These are phyloP conservation scores for Lactarius tabidus DNA, from an alignment of 768 basidiomycete species.

Conservation along the genomic window DNA sequence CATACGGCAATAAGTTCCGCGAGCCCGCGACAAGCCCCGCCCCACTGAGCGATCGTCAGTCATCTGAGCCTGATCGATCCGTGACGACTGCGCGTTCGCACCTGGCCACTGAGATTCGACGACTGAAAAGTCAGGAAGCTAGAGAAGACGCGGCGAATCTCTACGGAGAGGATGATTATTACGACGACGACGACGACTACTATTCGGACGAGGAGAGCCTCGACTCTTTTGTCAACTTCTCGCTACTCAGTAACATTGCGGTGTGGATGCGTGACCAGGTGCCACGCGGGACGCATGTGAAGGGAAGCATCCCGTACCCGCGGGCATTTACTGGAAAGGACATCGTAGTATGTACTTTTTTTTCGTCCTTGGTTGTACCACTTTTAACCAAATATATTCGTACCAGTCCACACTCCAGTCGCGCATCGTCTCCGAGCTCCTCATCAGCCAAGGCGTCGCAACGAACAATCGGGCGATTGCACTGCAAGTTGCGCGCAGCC, in stretches of 20 bases:
- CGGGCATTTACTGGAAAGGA: slow-evolving; percentile 92
- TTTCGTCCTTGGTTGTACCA: background rate
- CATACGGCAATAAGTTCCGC: slow-evolving; percentile 7
- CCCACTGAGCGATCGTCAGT: slow-evolving; percentile 10
- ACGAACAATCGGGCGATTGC: slow-evolving; percentile 80
- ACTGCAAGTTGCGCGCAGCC: slow-evolving; percentile 80
- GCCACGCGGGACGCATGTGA: slow-evolving; percentile 80
- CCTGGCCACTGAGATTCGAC: slow-evolving; percentile 21
- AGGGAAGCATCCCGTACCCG: slow-evolving; percentile 89
- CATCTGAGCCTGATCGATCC: slow-evolving; percentile 14
- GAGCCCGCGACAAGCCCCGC: background rate
- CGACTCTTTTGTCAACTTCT: slow-evolving; percentile 85
- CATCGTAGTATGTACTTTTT: slow-evolving; percentile 64
- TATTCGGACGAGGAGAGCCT: slow-evolving; percentile 51
- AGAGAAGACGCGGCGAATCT: slow-evolving; percentile 32
- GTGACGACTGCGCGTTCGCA: slow-evolving; percentile 23
- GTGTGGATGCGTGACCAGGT: slow-evolving; percentile 89
- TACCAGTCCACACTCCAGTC: slow-evolving; percentile 83
- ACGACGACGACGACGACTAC: slow-evolving; percentile 43
- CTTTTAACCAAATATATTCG: background rate
- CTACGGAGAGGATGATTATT: slow-evolving; percentile 44
- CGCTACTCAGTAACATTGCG: slow-evolving; percentile 83
- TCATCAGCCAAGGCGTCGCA: slow-evolving; percentile 67
- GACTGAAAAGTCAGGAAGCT: slow-evolving; percentile 34
- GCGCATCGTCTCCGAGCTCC: slow-evolving; percentile 79